Percentiles rank a stretch among this genome's conserved stretches.
Evolutionary conservation across 2,329 filamentous ascomycete species (phyloP).

Genomic region (Rhynchosporium graminicola): DNA sequence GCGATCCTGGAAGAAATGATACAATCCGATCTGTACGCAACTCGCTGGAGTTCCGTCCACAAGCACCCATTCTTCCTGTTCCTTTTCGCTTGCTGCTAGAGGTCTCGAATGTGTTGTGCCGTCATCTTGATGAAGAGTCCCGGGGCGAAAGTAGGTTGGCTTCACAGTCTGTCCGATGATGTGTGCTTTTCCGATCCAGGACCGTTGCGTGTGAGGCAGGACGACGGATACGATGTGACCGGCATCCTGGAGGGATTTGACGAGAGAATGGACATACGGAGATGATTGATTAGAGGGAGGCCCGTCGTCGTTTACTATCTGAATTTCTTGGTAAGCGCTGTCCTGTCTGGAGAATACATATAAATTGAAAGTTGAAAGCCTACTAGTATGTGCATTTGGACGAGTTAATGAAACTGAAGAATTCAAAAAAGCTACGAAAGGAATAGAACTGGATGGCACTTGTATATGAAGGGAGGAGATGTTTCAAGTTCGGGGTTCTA

Average conservation of each 20-base stretch:
- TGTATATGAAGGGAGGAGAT: neutral
- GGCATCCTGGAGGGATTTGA: conserved; percentile 67
- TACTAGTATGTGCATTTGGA: conserved; percentile 53
- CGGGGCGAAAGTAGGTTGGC: conserved; percentile 78
- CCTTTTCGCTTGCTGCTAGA: conserved; percentile 52
- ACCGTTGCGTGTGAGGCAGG: conserved; percentile 86
- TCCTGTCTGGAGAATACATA: neutral
- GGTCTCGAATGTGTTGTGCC: conserved; percentile 63
- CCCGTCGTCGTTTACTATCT: conserved; percentile 76
- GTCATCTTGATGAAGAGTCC: conserved; percentile 61
- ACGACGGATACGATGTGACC: conserved; percentile 91
- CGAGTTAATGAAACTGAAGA: neutral
- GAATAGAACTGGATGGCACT: neutral
- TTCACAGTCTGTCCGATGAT: conserved; percentile 87
- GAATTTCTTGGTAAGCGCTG: neutral
- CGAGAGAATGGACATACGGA: conserved; percentile 76
- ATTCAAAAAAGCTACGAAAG: neutral
- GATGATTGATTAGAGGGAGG: conserved; percentile 77
- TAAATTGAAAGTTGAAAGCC: conserved; percentile 28
- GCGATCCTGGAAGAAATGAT: conserved; percentile 74
- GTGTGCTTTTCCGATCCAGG: conserved; percentile 98
- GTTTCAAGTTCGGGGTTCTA: neutral
- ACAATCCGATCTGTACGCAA: conserved; percentile 79
- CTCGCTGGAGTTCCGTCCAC: conserved; percentile 80
- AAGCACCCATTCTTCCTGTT: conserved; percentile 76